These are phyloP conservation scores for Rhizopus sp. DNA, from an alignment of 371 early-diverging fungal species.

Conservation along the genomic window DNA sequence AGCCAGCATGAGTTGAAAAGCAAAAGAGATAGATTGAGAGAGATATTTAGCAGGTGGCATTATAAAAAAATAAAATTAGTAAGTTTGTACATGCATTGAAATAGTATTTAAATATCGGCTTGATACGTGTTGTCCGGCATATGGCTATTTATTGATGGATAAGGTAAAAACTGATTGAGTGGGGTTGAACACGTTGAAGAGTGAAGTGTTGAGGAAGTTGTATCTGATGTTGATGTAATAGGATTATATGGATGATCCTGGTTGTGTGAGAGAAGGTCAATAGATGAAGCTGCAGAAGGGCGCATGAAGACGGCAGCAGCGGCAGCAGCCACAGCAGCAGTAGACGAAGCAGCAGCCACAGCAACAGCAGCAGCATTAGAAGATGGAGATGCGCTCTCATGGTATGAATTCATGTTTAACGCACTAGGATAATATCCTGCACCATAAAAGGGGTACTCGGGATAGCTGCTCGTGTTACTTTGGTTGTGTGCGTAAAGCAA, in stretches of 20 bases:
- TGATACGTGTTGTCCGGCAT: constrained; percentile 20
- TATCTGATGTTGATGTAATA: constrained; percentile 6
- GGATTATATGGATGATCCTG: constrained; percentile 10
- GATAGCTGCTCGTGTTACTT: constrained; percentile 7
- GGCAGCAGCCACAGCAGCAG: constrained; percentile 8
- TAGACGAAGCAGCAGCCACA: constrained; percentile 4
- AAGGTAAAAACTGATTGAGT: constrained; percentile 8
- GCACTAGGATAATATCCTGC: constrained; percentile 28
- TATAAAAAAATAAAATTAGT: constrained; percentile 3
- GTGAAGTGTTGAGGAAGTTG: constrained; percentile 9
- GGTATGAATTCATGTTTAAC: constrained; percentile 21
- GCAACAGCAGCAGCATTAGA: constrained; percentile 7
- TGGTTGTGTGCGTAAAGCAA: constrained; percentile 2
- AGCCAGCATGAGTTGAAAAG: neutral
- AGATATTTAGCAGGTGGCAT: neutral
- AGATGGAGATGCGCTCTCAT: constrained; percentile 14
- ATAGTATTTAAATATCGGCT: constrained; percentile 17
- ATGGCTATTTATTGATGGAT: constrained; percentile 6
- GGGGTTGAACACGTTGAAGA: neutral
- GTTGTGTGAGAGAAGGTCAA: constrained; percentile 21
- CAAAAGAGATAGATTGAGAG: neutral
- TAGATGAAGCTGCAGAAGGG: constrained; percentile 11
- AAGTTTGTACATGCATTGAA: neutral
- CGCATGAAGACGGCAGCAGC: constrained; percentile 26
- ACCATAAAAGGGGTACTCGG: constrained; percentile 26